A percentile compares a stretch with the other conserved stretches of the same genome.
Conservation (phyloP, 345 rosid genomes). For the Eucalyptus caleyi region DNA sequence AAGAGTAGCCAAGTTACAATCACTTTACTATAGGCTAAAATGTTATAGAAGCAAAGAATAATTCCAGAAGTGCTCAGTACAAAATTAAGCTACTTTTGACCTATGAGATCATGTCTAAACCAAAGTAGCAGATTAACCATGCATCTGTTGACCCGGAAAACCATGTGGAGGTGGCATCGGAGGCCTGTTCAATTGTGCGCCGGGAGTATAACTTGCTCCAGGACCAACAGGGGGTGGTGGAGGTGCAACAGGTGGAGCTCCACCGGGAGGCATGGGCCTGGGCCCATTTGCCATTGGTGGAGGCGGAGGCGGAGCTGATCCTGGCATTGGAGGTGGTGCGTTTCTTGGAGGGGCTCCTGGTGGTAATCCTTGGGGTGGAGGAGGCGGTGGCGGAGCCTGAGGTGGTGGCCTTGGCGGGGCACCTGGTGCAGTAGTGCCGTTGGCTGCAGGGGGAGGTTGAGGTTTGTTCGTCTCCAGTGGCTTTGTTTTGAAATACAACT, state of each 20-base stretch:
- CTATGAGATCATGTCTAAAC: background rate
- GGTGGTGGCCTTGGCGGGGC: constrained; percentile 56
- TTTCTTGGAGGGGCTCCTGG: constrained; percentile 40
- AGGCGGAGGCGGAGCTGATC: constrained; percentile 65
- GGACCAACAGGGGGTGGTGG: constrained; percentile 56
- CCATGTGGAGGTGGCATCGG: constrained; percentile 38
- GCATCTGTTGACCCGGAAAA: constrained; percentile 46
- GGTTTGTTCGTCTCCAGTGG: constrained; percentile 77
- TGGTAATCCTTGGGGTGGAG: constrained; percentile 52
- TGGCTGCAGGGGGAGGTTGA: constrained; percentile 43
- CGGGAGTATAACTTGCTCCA: constrained; percentile 56
- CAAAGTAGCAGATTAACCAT: background rate
- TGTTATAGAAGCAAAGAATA: background rate
- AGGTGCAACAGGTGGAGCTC: constrained; percentile 55
- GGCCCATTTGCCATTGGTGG: constrained; percentile 72
- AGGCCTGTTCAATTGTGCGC: constrained; percentile 36
- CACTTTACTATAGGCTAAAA: background rate
- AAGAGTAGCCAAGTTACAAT: background rate
- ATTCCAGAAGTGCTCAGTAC: background rate
- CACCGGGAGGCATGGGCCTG: constrained; percentile 61
- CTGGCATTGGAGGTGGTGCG: constrained; percentile 46
- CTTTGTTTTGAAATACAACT: constrained; percentile 76
- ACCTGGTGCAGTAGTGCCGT: constrained; percentile 54
- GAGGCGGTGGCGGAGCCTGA: constrained; percentile 53
- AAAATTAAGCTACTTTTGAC: background rate